Evolutionary conservation across 306 rosid genomes (phyloP), one percentile per base, ranked within the genome.

Genomic region (Fragaria iinumae): DNA sequence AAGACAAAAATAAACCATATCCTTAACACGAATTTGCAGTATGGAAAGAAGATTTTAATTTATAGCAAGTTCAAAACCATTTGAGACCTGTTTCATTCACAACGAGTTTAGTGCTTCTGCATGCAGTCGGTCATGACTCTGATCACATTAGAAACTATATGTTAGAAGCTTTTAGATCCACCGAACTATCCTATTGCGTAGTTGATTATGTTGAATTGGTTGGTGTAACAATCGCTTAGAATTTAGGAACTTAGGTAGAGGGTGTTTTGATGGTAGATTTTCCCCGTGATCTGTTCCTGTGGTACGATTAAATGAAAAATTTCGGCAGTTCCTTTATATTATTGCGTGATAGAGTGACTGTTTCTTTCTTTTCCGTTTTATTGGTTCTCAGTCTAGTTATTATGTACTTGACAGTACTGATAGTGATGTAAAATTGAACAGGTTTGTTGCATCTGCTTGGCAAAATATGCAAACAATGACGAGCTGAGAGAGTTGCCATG

Each of bases 371-470:
- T 77, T 50, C 44, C 36, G 52, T 76, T 72, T 47, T 67, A 7
- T 25, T 44, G 36, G 6, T 8, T 53, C 18, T 71, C 53, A 4
- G 45, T 32, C 29, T 50, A 14, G 43, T 29, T 29, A 29, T 29
- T 29, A 29, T 57, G 13, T 41, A 43, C 44, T 25, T 25, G 44
- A 20, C 4, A 16, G 27, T 6, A 53, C 80, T 45, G 52, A 69
- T 32, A 36, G 43, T 77, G 52, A 18, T 12, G 43, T 79, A 76
- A 76, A 45, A 82, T 50, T 83, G 76, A 71, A 83, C 89, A 94
- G 97, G 96, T 83, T 72, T 94, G 98, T 80, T 94, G 97, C 88
- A 92, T 94, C 88, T 94, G 97, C 84, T 80, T 94, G 74, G 96
- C 95, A 18, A 92, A 88, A 81, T 94, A 92, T 50, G 93, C 88